Percentiles rank a stretch among this genome's conserved stretches.
Evolutionary conservation across 345 rosid species (phyloP).

Genomic region (Eutrema yunnanense): DNA sequence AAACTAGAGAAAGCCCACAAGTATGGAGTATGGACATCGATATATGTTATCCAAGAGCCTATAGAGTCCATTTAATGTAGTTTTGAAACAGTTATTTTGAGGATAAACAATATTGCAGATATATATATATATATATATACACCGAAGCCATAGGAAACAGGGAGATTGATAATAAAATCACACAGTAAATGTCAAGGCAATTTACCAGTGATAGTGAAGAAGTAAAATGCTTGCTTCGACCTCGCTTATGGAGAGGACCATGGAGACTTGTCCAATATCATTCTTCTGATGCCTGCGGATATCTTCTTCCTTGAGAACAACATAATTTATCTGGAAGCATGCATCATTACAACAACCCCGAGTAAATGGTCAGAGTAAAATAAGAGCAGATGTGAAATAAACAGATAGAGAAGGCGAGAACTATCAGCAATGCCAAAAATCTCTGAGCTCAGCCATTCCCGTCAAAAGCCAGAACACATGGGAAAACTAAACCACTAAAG

Average conservation of each 20-base stretch:
- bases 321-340: conserved; percentile 54
- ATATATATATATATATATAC: no score
- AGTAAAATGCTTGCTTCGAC: conserved; percentile 60
- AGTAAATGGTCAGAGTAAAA: neutral
- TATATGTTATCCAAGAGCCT: neutral
- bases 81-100: neutral
- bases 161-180: neutral
- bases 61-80: neutral
- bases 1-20: neutral
- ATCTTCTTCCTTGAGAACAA: conserved; percentile 63
- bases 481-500: neutral
- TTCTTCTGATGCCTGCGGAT: conserved; percentile 62
- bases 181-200: neutral
- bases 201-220: conserved; percentile 72
- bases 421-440: neutral
- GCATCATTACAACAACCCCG: conserved; percentile 3
- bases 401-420: neutral
- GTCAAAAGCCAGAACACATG: neutral
- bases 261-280: conserved; percentile 58
- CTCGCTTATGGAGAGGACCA: conserved; percentile 66
- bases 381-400: conserved; percentile 13
- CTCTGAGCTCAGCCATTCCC: neutral
- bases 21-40: neutral
- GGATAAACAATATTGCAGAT: neutral
- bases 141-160: neutral